A percentile compares a stretch with the other conserved stretches of the same genome.
These are phyloP conservation scores for Fraxinus excelsior DNA, from an alignment of 257 asterid species.

Conservation along the genomic window DNA sequence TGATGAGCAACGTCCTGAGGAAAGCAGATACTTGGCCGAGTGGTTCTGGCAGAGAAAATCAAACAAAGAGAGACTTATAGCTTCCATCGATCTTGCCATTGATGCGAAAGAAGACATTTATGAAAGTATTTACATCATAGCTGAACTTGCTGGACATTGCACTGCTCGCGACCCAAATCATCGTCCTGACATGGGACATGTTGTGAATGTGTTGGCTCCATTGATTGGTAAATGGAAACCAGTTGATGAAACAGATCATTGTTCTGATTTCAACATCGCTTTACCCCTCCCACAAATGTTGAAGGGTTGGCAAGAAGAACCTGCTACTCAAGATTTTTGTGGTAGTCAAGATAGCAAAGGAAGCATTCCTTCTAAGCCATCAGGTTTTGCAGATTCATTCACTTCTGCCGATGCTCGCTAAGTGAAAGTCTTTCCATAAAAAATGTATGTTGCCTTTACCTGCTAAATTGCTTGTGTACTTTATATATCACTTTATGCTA, in stretches of 20 bases:
- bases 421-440: slow-evolving; percentile 4
- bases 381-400: slow-evolving; percentile 62
- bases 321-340: slow-evolving; percentile 33
- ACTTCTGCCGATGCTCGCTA: slow-evolving; percentile 70
- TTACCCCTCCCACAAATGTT: slow-evolving; percentile 66
- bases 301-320: slow-evolving; percentile 70
- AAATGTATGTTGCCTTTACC: background rate
- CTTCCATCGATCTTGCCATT: slow-evolving; percentile 62
- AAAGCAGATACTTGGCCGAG: slow-evolving; percentile 67
- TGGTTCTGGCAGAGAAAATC: slow-evolving; percentile 70
- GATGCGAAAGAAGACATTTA: slow-evolving; percentile 44
- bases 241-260: slow-evolving; percentile 38
- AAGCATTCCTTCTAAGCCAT: slow-evolving; percentile 63
- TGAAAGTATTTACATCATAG: slow-evolving; percentile 46
- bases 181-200: slow-evolving; percentile 85
- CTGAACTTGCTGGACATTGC: slow-evolving; percentile 78
- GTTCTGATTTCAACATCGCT: slow-evolving; percentile 34
- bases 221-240: slow-evolving; percentile 71
- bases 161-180: slow-evolving; percentile 69
- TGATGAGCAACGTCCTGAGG: slow-evolving; percentile 69
- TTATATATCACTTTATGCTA: background rate
- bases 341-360: slow-evolving; percentile 63
- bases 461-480: slow-evolving; percentile 4
- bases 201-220: slow-evolving; percentile 55
- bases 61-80: slow-evolving; percentile 41